Percentiles rank a stretch among this genome's conserved stretches.
Conservation (phyloP, 179 eudicot species). For the Silene vulgaris region DNA sequence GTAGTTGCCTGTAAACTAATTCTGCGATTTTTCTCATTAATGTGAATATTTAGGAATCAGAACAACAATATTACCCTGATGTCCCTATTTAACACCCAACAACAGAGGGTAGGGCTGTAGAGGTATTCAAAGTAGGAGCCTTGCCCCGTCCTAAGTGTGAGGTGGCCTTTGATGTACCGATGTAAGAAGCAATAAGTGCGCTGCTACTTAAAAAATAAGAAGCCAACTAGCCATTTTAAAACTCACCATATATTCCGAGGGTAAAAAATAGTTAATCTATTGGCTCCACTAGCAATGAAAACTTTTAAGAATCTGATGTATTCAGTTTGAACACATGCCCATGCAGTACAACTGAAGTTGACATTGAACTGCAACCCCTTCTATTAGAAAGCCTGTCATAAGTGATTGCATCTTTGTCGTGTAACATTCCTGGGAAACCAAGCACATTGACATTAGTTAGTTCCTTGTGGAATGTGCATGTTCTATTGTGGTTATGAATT, state of each 20-base stretch:
- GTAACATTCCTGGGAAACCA: neutral
- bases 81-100: neutral
- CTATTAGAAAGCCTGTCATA: neutral
- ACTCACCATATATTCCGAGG: neutral
- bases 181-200: neutral
- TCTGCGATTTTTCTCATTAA: neutral
- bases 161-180: neutral
- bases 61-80: neutral
- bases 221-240: neutral
- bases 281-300: neutral
- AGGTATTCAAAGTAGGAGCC: neutral
- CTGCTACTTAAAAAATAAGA: neutral
- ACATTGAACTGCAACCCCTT: neutral
- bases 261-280: neutral
- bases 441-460: neutral
- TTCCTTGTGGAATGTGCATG: neutral
- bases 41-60: neutral
- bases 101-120: neutral
- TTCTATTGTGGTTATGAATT: neutral
- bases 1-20: neutral
- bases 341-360: neutral
- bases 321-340: neutral
- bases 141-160: neutral
- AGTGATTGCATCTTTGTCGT: neutral
- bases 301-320: neutral